Evolutionary conservation across 257 asterid species (phyloP), one percentile per base, ranked within the genome.

Genomic region (Anisodus tanguticus): DNA sequence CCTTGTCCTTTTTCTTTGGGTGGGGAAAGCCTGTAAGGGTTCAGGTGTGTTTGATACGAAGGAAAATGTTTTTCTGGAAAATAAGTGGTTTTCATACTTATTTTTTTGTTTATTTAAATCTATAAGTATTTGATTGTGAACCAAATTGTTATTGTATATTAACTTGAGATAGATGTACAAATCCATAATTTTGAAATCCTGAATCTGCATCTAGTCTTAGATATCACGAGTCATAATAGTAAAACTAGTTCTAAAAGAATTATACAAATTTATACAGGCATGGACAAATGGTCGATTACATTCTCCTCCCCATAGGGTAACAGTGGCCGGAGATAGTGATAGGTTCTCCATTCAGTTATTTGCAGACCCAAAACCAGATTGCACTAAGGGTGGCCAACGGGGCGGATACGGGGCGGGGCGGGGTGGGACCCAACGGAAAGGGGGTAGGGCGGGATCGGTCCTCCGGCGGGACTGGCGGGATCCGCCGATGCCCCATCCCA

Each of bases 271-370:
- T 13, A 35, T 35, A 13, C 11, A 13, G 22, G 49, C 22, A 35
- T 35, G 74, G 49, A 67, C 22, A 35, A 67, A 67, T 13, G 74
- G 22, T 12, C 74, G 12, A 35, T 67, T 67, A 1, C 49, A 31
- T 69, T 69, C 53, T 69, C 77, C 77, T 39, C 31, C 37, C 31
- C 53, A 69, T 39, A 39, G 15, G 77, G 77, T 69, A 69, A 15
- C 4, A n/a, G 15, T 39, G 31, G 26, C 3, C 1, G 53, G 53
- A 37, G 31, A 69, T 15, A 39, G 17, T 39, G 77, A 69, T 69
- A 69, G 53, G 54, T 69, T 39, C 53, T 39, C 77, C 15, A 39
- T 39, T 69, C 77, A 69, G 8, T 16, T 39, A 39, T 69, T 69
- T 69, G 4, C 31, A 69, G 15, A 16, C 7, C 53, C 54, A 16